Evolutionary conservation across 2,329 filamentous ascomycete genomes (phyloP), one percentile per base, ranked within the genome.

Genomic region (Ascosphaera apis): DNA sequence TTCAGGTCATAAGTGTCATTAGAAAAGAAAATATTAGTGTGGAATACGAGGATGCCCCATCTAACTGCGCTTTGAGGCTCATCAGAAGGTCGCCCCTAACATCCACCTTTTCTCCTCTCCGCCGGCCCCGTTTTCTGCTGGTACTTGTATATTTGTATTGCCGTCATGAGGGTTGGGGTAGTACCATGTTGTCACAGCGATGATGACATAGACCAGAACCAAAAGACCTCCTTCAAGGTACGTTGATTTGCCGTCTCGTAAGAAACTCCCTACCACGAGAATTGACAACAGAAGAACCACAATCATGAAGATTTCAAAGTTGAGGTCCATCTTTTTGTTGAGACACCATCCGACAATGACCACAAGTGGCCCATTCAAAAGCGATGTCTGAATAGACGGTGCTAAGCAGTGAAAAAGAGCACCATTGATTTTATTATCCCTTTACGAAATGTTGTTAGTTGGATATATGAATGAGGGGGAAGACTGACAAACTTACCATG

Each of bases 241-340:
- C 50, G 92, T 91, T 41, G 73, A 81, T 62, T 88, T 86, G 44
- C 80, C 73, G 50, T 93, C 84, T 35, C 82, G 66, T 37, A 93
- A 57, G 56, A 92, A 91, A 41, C 82, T 80, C 1, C 83, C 82
- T 27, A 91, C 79, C 0, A 83, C 81, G 31, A 93, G 62, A 46
- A 92, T 86, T 18, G 80, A 71, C 16, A 93, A 64, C 38, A 93
- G 71, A 6, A 93, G 61, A 42, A 91, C 66, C 38, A 77, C 68
- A 15, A 91, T 67, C 57, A 91, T 81, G 60, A 92, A 92, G 11
- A 83, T 64, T 45, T 88, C 78, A 51, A 92, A 92, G 50, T 82
- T 75, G 36, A 92, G 62, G 42, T 78, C 72, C 68, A 93, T 80
- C 4, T 62, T 48, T 45, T 72, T 72, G 39, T 57, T 55, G 25